Evolutionary conservation across 1,139 yeast species (phyloP).

Genomic region (Yamadazyma diddensiae): DNA sequence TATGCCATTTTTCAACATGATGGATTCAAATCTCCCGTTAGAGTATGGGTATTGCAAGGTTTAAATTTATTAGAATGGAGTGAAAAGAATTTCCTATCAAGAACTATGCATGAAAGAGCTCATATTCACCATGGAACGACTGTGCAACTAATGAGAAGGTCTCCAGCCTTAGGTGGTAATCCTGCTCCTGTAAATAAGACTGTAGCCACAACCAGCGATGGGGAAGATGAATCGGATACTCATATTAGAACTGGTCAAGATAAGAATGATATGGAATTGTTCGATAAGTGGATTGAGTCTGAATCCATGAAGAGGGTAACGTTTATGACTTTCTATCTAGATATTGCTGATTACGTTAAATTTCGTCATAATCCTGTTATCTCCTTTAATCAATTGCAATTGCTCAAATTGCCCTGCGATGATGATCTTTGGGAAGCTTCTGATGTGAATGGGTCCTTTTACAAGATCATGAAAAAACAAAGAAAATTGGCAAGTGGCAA

Average conservation of each 20-base stretch:
- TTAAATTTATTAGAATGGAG: slow-evolving; percentile 61
- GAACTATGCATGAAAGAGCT: slow-evolving; percentile 69
- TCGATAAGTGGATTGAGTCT: slow-evolving; percentile 66
- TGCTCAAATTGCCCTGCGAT: slow-evolving; percentile 71
- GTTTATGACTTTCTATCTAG: slow-evolving; percentile 76
- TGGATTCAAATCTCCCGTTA: slow-evolving; percentile 59
- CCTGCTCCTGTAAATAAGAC: slow-evolving; percentile 32
- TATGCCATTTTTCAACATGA: slow-evolving; percentile 59
- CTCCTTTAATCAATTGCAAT: slow-evolving; percentile 69
- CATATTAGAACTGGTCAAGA: slow-evolving; percentile 12
- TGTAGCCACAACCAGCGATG: slow-evolving; percentile 20
- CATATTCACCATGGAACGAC: slow-evolving; percentile 79
- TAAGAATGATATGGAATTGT: slow-evolving; percentile 27
- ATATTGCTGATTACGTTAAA: slow-evolving; percentile 71
- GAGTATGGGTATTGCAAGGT: slow-evolving; percentile 67
- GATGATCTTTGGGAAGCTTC: slow-evolving; percentile 64
- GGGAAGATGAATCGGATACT: slow-evolving; percentile 19
- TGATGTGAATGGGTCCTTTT: slow-evolving; percentile 40
- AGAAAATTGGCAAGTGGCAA: slow-evolving; percentile 21
- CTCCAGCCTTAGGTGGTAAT: slow-evolving; percentile 69
- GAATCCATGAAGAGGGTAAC: slow-evolving; percentile 79
- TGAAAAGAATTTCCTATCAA: slow-evolving; percentile 61
- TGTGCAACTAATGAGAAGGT: slow-evolving; percentile 67
- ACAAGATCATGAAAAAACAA: slow-evolving; percentile 37
- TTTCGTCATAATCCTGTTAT: slow-evolving; percentile 73